Evolutionary conservation across 441 rosid genomes (phyloP), one percentile per base, ranked within the genome.

Genomic region (Pelargonium australe): DNA sequence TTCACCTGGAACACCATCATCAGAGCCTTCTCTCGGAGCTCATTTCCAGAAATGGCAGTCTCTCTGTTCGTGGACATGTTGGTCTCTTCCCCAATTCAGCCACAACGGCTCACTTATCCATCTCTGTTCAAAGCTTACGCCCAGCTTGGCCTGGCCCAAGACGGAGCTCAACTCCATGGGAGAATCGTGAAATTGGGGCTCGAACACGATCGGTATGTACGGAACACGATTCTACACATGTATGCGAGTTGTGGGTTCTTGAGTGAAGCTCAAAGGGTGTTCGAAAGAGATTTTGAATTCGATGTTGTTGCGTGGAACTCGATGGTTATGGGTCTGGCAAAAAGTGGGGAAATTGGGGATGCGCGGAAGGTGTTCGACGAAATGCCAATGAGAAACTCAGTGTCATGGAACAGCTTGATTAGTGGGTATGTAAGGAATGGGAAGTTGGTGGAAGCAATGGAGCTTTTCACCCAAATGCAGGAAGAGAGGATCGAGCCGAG

Each of bases 1-100:
- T 93, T 91, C 68, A 73, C 78, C 17, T 91, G 97, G 97, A 91
- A 93, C 73, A 82, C 85, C 51, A 81, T 93, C 53, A 85, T 93
- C 70, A 78, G 97, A 57, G 93, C 86, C 55, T 91, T 85, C 82
- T 85, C 89, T n/a, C 79, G 72, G 5, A 89, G 93, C 85, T 85
- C 87, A 1, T 23, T 49, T 19, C 95, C 97, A 1, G 83, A 85
- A 55, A 66, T 40, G 51, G 84, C 96, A 4, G 70, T 93, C 66
- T 77, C 74, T 61, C 70, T 84, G 44, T 88, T 89, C 78, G 62
- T 84, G 63, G 82, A 85, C 11, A 85, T 91, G 96, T 66, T 91
- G 71, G 60, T 66, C 28, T 43, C 71, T 69, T 76, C 85, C 1
- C 68, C 72, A 20, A 65, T 79, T 61, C 79, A 82, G 55, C 98